phyloP scores from a whole-genome alignment of 148 eudicot species.

The Polygonum maritimum region DNA sequence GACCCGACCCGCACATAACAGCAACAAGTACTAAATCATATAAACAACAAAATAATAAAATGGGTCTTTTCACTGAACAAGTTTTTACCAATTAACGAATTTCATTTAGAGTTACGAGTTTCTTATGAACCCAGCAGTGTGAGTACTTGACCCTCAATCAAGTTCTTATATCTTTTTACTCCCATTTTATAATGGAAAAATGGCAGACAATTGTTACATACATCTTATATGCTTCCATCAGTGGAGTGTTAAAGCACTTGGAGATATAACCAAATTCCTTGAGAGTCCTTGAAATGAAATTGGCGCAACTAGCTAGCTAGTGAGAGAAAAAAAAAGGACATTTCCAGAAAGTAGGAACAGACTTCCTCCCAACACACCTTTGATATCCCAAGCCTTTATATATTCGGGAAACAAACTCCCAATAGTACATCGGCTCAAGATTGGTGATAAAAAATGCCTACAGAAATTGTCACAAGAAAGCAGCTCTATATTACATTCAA shows the following conservation, averaged over 20 bases:
- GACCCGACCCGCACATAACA: background rate
- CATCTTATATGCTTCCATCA: slow-evolving; percentile 5
- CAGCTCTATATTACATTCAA: background rate
- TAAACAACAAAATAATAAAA: background rate
- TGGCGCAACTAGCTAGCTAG: slow-evolving; percentile 10
- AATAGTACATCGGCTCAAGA: slow-evolving; percentile 63
- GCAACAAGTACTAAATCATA: background rate
- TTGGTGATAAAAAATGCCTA: slow-evolving; percentile 85
- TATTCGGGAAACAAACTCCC: slow-evolving; percentile 57
- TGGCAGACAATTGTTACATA: background rate
- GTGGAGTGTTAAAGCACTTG: background rate
- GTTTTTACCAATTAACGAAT: background rate
- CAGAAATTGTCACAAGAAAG: slow-evolving; percentile 13
- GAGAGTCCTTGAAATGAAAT: background rate
- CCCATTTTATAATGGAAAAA: background rate
- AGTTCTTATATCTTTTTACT: background rate
- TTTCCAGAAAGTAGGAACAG: background rate
- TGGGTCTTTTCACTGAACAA: background rate
- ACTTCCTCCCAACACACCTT: slow-evolving; percentile 39
- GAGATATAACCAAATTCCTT: background rate
- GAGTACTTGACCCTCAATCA: background rate
- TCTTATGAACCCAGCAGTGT: background rate
- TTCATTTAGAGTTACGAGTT: background rate
- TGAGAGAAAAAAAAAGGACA: slow-evolving; percentile 2
- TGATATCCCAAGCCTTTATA: slow-evolving; percentile 67